Conservation (phyloP, 805 yeast species). For the Zygoascus flipseniorum region DNA sequence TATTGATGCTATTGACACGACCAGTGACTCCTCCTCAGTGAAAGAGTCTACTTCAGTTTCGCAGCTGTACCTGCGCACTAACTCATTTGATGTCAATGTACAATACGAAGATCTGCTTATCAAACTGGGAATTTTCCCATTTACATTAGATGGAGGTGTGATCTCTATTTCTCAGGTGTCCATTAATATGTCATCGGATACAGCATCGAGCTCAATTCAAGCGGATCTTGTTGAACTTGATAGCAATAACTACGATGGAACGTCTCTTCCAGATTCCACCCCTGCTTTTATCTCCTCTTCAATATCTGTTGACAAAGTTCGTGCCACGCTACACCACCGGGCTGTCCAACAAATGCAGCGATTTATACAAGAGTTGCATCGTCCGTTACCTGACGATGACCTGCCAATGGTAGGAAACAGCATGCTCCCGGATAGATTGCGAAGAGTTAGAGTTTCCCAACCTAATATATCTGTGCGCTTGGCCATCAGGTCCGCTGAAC, state of each 20-base stretch:
- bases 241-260: not conserved
- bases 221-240: not conserved
- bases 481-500: constrained; percentile 5
- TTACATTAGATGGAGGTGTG: not conserved
- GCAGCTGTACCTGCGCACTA: not conserved
- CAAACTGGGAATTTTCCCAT: not conserved
- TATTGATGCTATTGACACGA: not conserved
- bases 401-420: not conserved
- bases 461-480: not conserved
- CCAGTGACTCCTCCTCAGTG: not conserved
- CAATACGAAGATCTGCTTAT: not conserved
- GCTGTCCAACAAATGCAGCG: not conserved
- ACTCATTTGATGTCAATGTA: not conserved
- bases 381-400: not conserved
- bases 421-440: not conserved
- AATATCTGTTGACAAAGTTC: not conserved
- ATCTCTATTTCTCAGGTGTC: not conserved
- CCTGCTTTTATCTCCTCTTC: not conserved
- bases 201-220: not conserved
- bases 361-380: not conserved
- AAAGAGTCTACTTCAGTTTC: not conserved
- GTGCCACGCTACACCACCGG: not conserved
- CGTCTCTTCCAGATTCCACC: not conserved
- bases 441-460: constrained; percentile 2
- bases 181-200: not conserved